Evolutionary conservation across 805 yeast species (phyloP), one percentile per base, ranked within the genome.

Genomic region (Hanseniaspora occidentalis): DNA sequence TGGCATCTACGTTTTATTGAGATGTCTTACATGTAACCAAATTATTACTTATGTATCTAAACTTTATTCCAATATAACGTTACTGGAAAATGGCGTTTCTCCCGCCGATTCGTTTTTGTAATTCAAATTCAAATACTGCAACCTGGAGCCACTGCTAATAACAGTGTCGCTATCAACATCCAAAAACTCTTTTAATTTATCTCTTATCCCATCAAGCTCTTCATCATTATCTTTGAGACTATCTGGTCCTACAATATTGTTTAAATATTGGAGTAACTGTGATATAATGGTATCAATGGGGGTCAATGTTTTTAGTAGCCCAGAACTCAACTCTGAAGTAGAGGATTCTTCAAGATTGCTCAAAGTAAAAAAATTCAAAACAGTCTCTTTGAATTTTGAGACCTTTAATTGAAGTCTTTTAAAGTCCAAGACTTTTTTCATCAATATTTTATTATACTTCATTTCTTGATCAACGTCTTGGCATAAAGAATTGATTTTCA

Each of bases 381-480:
- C 2, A 54, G 44, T 6, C 45, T 35, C 26, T 36, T 52, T 54
- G 35, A 50, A 53, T 6, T 45, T 27, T 37, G 37, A 42, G 49
- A 56, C 41, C 54, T 57, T 9, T 46, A 45, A 19, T 38, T 57
- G 39, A 47, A 47, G 22, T 39, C 33, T 16, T 41, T 42, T 31
- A 40, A 56, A 25, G 40, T 44, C 33, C 18, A 39, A 31, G n/a
- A 50, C 36, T 20, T 48, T 52, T 21, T 49, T 44, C 42, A 23
- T 51, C 36, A 43, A 47, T 35, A 43, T 36, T 17, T 29, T 36
- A 41, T 51, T 55, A 37, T 36, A 37, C 8, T 43, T 36, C 14
- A 55, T 39, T 18, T 50, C 49, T 14, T 42, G 26, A 20, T 51
- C 56, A 22, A 58, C 43, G 35, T 47, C 45, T 16, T 41, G 37